Evolutionary conservation across 2,329 filamentous ascomycete genomes (phyloP), one percentile per base, ranked within the genome.

Genomic region (Calonectria hawksworthii): DNA sequence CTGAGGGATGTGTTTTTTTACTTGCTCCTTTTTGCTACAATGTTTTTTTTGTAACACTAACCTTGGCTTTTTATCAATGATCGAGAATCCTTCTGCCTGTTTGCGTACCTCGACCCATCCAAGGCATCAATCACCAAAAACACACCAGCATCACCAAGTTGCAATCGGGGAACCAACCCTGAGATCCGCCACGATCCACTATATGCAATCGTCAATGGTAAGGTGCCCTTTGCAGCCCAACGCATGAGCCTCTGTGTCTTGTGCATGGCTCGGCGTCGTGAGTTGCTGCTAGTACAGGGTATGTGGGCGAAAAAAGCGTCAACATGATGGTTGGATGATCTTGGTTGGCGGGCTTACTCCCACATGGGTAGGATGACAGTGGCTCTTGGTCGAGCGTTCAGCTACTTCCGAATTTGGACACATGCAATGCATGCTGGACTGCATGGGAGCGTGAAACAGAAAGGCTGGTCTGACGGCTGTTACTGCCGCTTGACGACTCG

Each of bases 291-390:
- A 18, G 56, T 36, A 26, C 34, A 61, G 56, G 56, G 56, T 38
- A 61, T 23, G 10, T 18, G 36, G 34, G 26, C 16, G 44, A 13
- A 38, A 50, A 47, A 50, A 38, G 41, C 36, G 32, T 50, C 16
- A 26, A 30, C 21, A 50, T 50, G 26, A 65, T 65, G 61, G 38
- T 18, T 75, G 59, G 75, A 65, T 72, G 72, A 30, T 8, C 18
- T 13, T 34, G 65, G 30, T 54, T 54, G 65, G 65, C 18, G 52
- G 21, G 38, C 50, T 59, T 26, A 34, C 41, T 63, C 34, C 56
- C 56, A 47, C 41, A 50, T 50, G 61, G 38, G 38, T 18, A 11
- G 26, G 41, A 50, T 65, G 38, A 30, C 61, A 44, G 44, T 32
- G 36, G 30, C 61, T 65, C 38, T 23, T 65, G 28, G 41, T 26